Base-by-base conservation (phyloP, 192 early-diverging fungal species). In the Powellomyces hirtus region DNA sequence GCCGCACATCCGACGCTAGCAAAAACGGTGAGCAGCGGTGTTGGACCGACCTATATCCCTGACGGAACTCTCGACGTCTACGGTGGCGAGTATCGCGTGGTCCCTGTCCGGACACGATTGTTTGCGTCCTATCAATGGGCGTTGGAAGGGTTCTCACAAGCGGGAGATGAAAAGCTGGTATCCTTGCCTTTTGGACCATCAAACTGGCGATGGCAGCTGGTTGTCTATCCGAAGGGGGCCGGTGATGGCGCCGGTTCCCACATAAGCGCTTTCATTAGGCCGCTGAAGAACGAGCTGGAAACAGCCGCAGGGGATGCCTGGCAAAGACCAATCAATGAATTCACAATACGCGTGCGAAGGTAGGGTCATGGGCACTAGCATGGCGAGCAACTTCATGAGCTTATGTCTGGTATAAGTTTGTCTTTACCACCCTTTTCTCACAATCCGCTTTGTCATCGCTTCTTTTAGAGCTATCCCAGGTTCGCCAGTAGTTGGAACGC, bases 121-220 rank as follows among this genome's bases (percentile, higher is more conserved):
- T 70, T 60, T 38, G 68, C 75, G 26, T 66, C 75, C 16, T 76
- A 67, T 24, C 37, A 29, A 36, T 76, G 75, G 75, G 38, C 64
- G 20, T 35, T 76, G 20, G 52, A 66, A 31, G 53, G 62, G 24
- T 77, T 77, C 51, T n/a, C 30, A 13, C 46, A 40, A 26, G 34
- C 63, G 7, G 31, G 44, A 40, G 74, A 75, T 26, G 76, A 83
- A 36, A 83, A 83, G 66, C n/a, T 83, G 34, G 81, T 83, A 18
- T 83, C 81, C 13, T 64, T 71, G n/a, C 77, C 78, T 18, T 83
- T 83, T 71, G 81, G 81, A 3, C 74, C 77, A 16, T 18, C 42
- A 8, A 72, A 79, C 31, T 79, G 76, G 71, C 38, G 57, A 14
- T 83, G 78, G 77, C 81, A 83, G 64, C 57, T 82, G 38, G 75